Evolutionary conservation across 2,329 filamentous ascomycete species (phyloP), one percentile per base, ranked within the genome.

Genomic region (Parasarocladium wereldwijsianum): DNA sequence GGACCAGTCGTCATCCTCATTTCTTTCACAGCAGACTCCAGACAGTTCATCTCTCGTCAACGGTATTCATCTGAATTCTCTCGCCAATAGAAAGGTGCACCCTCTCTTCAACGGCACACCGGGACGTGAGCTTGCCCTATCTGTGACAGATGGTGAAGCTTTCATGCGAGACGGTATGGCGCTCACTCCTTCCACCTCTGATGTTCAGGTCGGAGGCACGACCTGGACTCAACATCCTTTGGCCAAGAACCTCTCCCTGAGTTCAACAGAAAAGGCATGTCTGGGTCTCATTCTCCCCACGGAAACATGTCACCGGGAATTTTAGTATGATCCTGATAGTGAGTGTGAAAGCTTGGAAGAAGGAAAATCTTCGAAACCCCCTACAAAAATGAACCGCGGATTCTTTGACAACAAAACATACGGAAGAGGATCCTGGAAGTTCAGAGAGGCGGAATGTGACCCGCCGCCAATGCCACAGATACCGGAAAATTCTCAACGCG

Each of bases 71-170:
- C 24, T 23, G 13, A 21, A 30, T 19, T n/a, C 19, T 4, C 24
- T 21, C 4, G 6, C 18, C 5, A 23, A 21, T 18, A n/a, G 4
- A 12, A 21, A 30, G 12, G 13, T 15, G 8, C 28, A 30, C 18
- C 86, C 55, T 66, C 43, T 58, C 0, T 43, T 57, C 8, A 43
- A 37, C 29, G 52, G 55, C 5, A 47, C 54, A 32, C 54, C 55
- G 1, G 55, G 55, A 3, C 45, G 54, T 31, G 55, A 58, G 30
- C 36, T 57, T 8, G 52, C 51, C 0, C 44, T 43, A 4, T 48
- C 55, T 10, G 54, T 49, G 28, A 57, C 52, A 2, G 51, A 58
- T 17, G 46, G 45, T 4, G 48, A 50, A 10, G 41, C 42, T 3
- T 53, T 57, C 35, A 39, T 43, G n/a, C 41, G 42, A 17, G 23